Percentiles rank a stretch among this genome's conserved stretches.
Evolutionary conservation across 768 basidiomycete genomes (phyloP).

Genomic region (Mycena galopus): DNA sequence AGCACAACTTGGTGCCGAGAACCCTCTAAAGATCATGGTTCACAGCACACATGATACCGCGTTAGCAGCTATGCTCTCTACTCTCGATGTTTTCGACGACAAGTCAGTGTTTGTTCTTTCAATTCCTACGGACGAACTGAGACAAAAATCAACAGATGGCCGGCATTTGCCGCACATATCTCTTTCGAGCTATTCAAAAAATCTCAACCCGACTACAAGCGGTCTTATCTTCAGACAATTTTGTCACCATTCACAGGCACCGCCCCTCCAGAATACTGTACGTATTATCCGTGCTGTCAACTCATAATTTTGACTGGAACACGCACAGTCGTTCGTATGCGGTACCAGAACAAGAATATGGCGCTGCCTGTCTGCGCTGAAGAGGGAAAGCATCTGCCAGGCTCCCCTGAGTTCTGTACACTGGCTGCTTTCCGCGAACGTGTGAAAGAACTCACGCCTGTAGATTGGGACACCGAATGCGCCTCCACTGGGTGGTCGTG

Average conservation of each 20-base stretch:
- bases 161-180: slow-evolving; percentile 79
- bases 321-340: slow-evolving; percentile 74
- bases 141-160: slow-evolving; percentile 64
- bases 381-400: slow-evolving; percentile 75
- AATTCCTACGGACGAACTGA: not conserved
- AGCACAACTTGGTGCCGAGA: slow-evolving; percentile 55
- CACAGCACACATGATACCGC: slow-evolving; percentile 82
- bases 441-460: slow-evolving; percentile 74
- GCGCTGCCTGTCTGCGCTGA: slow-evolving; percentile 73
- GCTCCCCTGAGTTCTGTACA: slow-evolving; percentile 81
- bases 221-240: slow-evolving; percentile 52
- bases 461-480: slow-evolving; percentile 78
- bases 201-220: slow-evolving; percentile 29
- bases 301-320: not conserved
- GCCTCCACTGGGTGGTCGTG: slow-evolving; percentile 44
- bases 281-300: slow-evolving; percentile 24
- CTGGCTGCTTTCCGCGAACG: slow-evolving; percentile 72
- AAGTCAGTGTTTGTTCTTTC: slow-evolving; percentile 55
- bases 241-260: slow-evolving; percentile 53
- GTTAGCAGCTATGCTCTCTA: slow-evolving; percentile 71
- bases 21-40: slow-evolving; percentile 74
- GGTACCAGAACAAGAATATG: slow-evolving; percentile 79
- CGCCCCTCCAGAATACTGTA: slow-evolving; percentile 59
- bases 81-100: slow-evolving; percentile 81
- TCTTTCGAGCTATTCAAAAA: slow-evolving; percentile 81